Percentiles rank a stretch among this genome's conserved stretches.
These are phyloP conservation scores for Quercus phellos DNA, from an alignment of 331 rosid genomes.

Conservation along the genomic window DNA sequence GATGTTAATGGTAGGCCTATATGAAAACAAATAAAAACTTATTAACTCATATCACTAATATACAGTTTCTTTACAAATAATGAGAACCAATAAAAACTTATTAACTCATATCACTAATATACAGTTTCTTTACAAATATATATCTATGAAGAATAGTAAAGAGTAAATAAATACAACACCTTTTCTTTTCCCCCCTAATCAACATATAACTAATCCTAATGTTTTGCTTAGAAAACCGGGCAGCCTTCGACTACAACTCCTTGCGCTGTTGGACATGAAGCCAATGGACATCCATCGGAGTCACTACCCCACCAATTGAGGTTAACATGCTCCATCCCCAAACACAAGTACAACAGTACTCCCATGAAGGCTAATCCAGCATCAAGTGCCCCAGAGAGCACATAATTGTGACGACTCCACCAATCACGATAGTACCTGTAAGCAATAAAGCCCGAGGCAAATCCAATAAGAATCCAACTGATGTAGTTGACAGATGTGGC, in stretches of 20 bases:
- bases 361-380: constrained; percentile 84
- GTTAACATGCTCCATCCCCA: constrained; percentile 49
- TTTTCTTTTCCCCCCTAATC: too few species aligned
- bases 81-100: too few species aligned
- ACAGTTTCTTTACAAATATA: too few species aligned
- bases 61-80: too few species aligned
- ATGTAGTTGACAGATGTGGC: constrained; percentile 68
- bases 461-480: constrained; percentile 62
- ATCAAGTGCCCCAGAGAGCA: constrained; percentile 65
- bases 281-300: constrained; percentile 63
- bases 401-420: constrained; percentile 68
- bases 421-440: constrained; percentile 49
- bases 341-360: constrained; percentile 54
- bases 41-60: too few species aligned
- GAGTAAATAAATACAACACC: too few species aligned
- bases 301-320: constrained; percentile 72
- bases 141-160: too few species aligned
- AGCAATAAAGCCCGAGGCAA: constrained; percentile 52
- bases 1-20: too few species aligned
- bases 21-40: too few species aligned
- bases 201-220: too few species aligned
- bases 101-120: too few species aligned
- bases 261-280: constrained; percentile 61
- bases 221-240: constrained; percentile 27
- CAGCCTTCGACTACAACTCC: constrained; percentile 39